phyloP scores from a whole-genome alignment of 345 rosid genomes.

The Pistacia vera region DNA sequence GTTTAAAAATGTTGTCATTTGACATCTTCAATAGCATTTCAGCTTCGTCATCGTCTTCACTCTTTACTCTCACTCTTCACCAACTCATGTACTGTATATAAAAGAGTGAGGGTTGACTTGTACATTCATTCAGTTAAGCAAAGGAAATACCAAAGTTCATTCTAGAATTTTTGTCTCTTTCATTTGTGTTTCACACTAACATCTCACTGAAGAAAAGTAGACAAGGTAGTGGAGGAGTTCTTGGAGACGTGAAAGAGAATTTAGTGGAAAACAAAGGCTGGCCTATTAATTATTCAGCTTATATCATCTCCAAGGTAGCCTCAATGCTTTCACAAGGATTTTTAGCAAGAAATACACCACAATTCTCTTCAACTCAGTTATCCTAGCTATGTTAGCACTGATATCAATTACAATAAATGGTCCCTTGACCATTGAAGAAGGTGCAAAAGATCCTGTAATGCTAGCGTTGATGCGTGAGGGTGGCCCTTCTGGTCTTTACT shows the following conservation, averaged over 20 bases:
- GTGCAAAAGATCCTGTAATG: conserved; percentile 23
- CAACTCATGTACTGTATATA: too few species aligned
- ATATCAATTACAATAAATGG: conserved; percentile 14
- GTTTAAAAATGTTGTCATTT: too few species aligned
- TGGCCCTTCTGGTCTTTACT: conserved; percentile 24
- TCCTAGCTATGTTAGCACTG: conserved; percentile 25
- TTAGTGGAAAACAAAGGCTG: conserved; percentile 16
- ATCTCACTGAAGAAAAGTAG: conserved; percentile 25
- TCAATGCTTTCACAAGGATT: conserved; percentile 33
- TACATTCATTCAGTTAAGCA: too few species aligned
- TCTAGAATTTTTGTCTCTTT: too few species aligned
- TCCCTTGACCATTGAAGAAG: conserved; percentile 12
- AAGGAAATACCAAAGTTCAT: too few species aligned
- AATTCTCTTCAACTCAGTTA: conserved; percentile 12
- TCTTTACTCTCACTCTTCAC: too few species aligned
- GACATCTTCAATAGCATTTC: too few species aligned
- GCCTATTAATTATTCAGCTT: conserved; percentile 20
- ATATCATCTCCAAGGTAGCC: conserved; percentile 24
- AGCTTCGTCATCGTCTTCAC: too few species aligned
- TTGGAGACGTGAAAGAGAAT: conserved; percentile 24
- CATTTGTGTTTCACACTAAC: too few species aligned
- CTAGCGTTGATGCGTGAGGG: conserved; percentile 20
- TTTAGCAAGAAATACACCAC: conserved; percentile 18
- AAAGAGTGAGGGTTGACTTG: too few species aligned
- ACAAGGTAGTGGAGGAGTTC: conserved; percentile 17